Conservation (phyloP, 2,329 filamentous ascomycete genomes). For the Pyrenophora graminea region DNA sequence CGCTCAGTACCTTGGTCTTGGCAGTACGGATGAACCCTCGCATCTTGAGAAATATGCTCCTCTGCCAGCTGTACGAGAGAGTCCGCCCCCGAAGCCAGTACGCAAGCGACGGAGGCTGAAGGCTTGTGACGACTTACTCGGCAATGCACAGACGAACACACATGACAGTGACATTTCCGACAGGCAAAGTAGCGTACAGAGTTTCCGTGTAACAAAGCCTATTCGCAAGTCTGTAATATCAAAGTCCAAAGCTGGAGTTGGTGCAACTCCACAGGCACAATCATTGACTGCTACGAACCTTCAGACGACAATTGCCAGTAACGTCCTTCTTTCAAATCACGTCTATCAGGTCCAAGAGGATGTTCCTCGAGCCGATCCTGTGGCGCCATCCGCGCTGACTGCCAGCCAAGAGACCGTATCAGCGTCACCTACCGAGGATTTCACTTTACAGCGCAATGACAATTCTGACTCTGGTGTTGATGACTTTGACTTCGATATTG, state of each 20-base stretch:
- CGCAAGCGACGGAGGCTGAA: constrained; percentile 20
- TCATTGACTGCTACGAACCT: not conserved
- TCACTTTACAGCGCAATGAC: not conserved
- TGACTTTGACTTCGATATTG: constrained; percentile 28
- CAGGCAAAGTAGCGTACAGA: constrained; percentile 21
- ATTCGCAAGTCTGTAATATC: not conserved
- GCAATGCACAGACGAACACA: not conserved
- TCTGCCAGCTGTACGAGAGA: constrained; percentile 3
- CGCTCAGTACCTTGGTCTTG: constrained; percentile 36
- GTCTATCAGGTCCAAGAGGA: not conserved
- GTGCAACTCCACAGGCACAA: not conserved
- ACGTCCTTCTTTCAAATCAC: not conserved
- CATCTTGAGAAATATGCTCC: constrained; percentile 25
- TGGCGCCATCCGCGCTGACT: not conserved
- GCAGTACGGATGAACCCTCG: constrained; percentile 19
- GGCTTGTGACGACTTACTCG: not conserved
- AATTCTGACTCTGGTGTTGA: constrained; percentile 6
- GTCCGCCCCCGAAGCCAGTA: constrained; percentile 1
- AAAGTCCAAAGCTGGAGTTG: not conserved
- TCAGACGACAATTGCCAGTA: not conserved
- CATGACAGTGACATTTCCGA: constrained; percentile 1
- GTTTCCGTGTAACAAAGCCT: constrained; percentile 20
- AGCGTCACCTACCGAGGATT: not conserved
- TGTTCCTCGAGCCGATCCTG: not conserved
- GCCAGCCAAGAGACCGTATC: constrained; percentile 1